Evolutionary conservation across 2,329 filamentous ascomycete genomes (phyloP).

Genomic region (Colletotrichum magnum): DNA sequence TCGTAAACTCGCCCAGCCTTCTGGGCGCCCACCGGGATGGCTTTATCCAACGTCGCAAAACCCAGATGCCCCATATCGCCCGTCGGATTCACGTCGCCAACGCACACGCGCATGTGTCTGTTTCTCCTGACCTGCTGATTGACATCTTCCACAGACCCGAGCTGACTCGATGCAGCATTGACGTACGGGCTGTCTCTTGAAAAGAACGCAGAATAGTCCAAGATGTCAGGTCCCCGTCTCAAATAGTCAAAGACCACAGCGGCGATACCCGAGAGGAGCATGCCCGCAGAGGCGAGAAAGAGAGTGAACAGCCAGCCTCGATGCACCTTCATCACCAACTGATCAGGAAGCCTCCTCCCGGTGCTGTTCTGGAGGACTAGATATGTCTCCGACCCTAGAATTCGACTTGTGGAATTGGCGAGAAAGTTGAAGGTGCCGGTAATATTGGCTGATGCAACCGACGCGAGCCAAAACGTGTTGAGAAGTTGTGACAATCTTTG

Average conservation of each 20-base stretch:
- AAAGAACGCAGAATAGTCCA: conserved; percentile 42
- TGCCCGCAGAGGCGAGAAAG: background rate
- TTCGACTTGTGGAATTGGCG: too few species aligned
- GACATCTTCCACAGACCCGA: background rate
- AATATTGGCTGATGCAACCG: background rate
- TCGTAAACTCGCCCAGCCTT: too few species aligned
- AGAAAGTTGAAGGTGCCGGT: background rate
- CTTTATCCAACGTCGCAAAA: background rate
- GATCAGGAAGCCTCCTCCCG: background rate
- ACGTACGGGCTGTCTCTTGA: conserved; percentile 5
- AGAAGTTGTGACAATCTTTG: conserved; percentile 21
- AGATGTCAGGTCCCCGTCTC: conserved; percentile 45
- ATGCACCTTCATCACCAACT: background rate
- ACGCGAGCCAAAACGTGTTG: conserved; percentile 15
- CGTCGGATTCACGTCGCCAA: background rate
- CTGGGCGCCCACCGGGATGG: background rate
- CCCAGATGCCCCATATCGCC: background rate
- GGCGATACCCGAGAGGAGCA: background rate
- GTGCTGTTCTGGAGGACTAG: background rate
- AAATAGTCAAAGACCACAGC: conserved; percentile 44
- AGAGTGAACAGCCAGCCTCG: conserved; percentile 1
- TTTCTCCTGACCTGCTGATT: background rate
- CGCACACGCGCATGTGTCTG: background rate
- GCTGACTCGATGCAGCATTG: background rate
- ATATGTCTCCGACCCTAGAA: background rate